Evolutionary conservation across 768 basidiomycete species (phyloP), one percentile per base, ranked within the genome.

Genomic region (Cystofilobasidium macerans): DNA sequence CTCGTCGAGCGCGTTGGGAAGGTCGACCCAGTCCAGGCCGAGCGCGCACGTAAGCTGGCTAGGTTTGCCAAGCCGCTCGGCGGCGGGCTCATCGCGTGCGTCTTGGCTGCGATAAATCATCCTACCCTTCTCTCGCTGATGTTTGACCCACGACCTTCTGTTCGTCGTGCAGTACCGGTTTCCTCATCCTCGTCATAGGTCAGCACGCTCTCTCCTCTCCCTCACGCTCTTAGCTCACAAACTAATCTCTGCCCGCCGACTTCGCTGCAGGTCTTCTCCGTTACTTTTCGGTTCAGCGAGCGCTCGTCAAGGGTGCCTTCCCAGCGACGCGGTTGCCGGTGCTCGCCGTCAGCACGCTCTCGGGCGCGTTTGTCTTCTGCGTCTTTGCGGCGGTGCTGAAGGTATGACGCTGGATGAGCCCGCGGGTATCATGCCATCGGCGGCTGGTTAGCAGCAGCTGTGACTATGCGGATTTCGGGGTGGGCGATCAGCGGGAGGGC

Each of bases 151-250:
- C 35, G 5, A 18, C 6, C 59, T 22, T 30, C 14, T 42, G 16
- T 2, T 0, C 18, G 1, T 12, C 28, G 18, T 24, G 26, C 32
- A 61, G 60, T 16, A 22, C 63, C 1, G 69, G 70, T 13, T 24
- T 67, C 13, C 14, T 69, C 18, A 57, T 71, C 51, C 26, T 71
- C 40, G 20, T 65, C 32, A 51, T 71, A 20, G 70, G 70, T 71
- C n/a, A n/a, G 9, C 66, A 66, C 62, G 3, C 42, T 45, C 8
- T 20, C 48, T 57, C 30, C 40, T 35, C 28, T 22, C 63, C 32
- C 28, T 3, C 7, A 53, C 51, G 16, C 51, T 30, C n/a, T n/a
- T n/a, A n/a, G n/a, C n/a, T n/a, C n/a, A 30, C 48, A 11, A 30
- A 30, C 22, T 26, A 11, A 40, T 28, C 32, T 11, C 12, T 9